A percentile compares a stretch with the other conserved stretches of the same genome.
phyloP scores from a whole-genome alignment of 2,329 filamentous ascomycete species.

The Epichloe amarillans region DNA sequence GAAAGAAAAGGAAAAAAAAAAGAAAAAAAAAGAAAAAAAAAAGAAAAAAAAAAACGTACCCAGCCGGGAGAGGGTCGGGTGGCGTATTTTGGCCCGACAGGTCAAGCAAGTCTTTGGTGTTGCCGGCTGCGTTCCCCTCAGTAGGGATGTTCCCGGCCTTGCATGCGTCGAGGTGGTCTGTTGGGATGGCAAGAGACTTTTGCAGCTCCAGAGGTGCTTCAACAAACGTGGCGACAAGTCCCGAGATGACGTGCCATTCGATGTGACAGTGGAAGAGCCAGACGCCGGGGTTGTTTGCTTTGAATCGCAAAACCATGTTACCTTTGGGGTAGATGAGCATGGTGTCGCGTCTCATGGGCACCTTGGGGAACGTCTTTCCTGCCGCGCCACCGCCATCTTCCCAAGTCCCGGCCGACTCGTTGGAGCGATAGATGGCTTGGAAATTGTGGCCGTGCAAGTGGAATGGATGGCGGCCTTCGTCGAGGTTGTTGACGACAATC shows the following conservation, averaged over 20 bases:
- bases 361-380: constrained; percentile 30
- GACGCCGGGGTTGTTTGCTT: constrained; percentile 53
- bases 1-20: accelerated
- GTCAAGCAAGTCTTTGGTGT: constrained; percentile 50
- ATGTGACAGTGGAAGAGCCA: constrained; percentile 74
- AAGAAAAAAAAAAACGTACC: constrained; percentile 25
- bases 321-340: constrained; percentile 51
- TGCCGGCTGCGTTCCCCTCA: constrained; percentile 62
- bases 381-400: constrained; percentile 30
- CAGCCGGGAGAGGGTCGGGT: constrained; percentile 44
- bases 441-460: constrained; percentile 69
- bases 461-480: constrained; percentile 60
- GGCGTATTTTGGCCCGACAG: constrained; percentile 45
- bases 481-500: constrained; percentile 64
- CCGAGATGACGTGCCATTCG: constrained; percentile 60
- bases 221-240: constrained; percentile 51
- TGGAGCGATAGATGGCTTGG: constrained; percentile 50
- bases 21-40: accelerated
- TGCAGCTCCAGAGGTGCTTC: constrained; percentile 53
- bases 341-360: constrained; percentile 57
- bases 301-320: constrained; percentile 55
- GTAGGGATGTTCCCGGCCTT: constrained; percentile 34
- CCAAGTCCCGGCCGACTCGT: constrained; percentile 43
- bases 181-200: constrained; percentile 43
- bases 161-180: constrained; percentile 45